Conservation (phyloP, 2,329 filamentous ascomycete genomes). For the Colletotrichum sp. region DNA sequence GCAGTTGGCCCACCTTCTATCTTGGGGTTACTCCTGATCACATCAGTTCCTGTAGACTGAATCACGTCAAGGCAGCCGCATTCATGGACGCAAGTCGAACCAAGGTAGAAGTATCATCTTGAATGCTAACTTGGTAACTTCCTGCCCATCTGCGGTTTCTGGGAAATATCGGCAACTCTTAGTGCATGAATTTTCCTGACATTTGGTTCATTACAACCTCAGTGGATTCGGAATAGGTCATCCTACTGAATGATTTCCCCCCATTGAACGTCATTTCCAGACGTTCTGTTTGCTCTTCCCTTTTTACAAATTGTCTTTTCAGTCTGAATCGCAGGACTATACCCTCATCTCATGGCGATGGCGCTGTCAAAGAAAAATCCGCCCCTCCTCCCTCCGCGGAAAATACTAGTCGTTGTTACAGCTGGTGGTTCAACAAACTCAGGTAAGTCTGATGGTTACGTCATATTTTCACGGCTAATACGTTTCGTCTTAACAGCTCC, state of each 20-base stretch:
- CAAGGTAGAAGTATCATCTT: background rate
- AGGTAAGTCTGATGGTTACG: background rate
- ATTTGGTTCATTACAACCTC: background rate
- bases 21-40: background rate
- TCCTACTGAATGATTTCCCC: background rate
- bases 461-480: background rate
- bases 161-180: too few species aligned
- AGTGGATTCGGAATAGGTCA: background rate
- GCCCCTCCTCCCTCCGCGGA: background rate
- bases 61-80: background rate
- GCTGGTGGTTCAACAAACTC: background rate
- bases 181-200: background rate
- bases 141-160: background rate
- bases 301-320: background rate
- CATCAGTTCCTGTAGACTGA: background rate
- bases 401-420: background rate
- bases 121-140: background rate
- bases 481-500: constrained; percentile 29
- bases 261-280: background rate
- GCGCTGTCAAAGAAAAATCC: background rate
- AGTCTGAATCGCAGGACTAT: background rate
- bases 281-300: background rate
- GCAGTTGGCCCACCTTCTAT: background rate
- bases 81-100: background rate
- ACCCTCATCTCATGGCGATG: background rate